phyloP scores from a whole-genome alignment of 75 land plant genomes.

The Adiantum capillusveneris region DNA sequence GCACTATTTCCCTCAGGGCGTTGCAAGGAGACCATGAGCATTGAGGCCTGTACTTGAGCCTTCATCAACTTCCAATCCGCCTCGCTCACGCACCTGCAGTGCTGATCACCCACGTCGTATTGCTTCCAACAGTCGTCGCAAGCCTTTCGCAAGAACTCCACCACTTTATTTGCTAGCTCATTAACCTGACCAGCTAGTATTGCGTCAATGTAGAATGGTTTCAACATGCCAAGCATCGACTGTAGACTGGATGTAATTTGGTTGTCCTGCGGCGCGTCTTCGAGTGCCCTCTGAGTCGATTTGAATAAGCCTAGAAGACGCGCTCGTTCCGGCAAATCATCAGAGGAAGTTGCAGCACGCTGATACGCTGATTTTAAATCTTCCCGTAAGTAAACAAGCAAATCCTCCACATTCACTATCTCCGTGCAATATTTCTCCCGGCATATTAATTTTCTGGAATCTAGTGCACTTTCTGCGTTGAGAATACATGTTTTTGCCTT shows the following conservation, averaged over 20 bases:
- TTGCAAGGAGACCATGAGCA: no score
- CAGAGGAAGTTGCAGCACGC: not conserved
- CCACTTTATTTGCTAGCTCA: no score
- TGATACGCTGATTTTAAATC: not conserved
- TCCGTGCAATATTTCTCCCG: not conserved
- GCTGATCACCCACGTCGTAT: no score
- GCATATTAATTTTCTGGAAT: not conserved
- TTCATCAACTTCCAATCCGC: no score
- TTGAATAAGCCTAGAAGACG: not conserved
- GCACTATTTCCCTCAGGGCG: no score
- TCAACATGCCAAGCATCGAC: not conserved
- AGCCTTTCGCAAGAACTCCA: no score
- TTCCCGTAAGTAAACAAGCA: not conserved
- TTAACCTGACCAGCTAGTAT: no score
- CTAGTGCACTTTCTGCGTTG: constrained; percentile 1
- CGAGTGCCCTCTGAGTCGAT: not conserved
- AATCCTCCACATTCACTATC: not conserved
- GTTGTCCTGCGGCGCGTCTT: not conserved
- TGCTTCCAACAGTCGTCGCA: no score
- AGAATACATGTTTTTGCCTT: not conserved
- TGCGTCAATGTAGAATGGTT: no score
- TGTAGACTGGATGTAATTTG: not conserved
- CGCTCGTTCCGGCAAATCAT: not conserved
- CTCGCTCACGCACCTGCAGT: no score
- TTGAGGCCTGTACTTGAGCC: no score